Evolutionary conservation across 2,329 filamentous ascomycete genomes (phyloP).

Genomic region (Pseudocercospora pini-densiflorae): DNA sequence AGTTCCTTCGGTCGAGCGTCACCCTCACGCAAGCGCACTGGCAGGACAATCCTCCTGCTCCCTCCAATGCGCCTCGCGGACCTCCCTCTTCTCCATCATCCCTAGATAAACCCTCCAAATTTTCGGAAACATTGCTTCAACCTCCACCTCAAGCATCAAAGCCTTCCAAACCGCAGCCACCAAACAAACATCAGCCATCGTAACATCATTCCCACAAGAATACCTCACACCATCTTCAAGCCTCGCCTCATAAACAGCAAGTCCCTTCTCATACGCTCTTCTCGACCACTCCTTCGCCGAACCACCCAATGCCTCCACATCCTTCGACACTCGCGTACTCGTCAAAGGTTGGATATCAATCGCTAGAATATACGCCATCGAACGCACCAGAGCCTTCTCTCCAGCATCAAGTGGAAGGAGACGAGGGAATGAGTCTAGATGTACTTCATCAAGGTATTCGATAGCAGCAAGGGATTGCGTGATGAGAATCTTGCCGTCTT

Average conservation of each 20-base stretch:
- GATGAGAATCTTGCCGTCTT: background rate
- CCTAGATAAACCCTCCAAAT: background rate
- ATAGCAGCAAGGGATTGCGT: background rate
- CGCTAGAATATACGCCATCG: background rate
- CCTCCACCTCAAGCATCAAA: background rate
- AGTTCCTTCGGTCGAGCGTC: too few relatives aligned
- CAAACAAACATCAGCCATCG: background rate
- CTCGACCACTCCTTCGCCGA: background rate
- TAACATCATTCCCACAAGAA: background rate
- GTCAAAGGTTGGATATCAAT: background rate
- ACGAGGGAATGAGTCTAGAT: background rate
- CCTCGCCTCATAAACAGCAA: background rate
- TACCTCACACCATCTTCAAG: background rate
- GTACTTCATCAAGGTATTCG: slow-evolving; percentile 2
- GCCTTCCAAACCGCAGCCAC: slow-evolving; percentile 3
- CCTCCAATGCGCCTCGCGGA: background rate
- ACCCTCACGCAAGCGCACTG: background rate
- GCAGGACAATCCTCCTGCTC: background rate
- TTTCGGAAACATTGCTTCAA: background rate
- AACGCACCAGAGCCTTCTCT: background rate
- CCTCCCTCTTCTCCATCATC: background rate
- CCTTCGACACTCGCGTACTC: background rate
- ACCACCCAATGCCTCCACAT: background rate
- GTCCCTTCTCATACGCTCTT: background rate
- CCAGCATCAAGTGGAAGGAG: background rate